Conservation (phyloP, 805 yeast genomes). For the Kockiozyma suomiensis region DNA sequence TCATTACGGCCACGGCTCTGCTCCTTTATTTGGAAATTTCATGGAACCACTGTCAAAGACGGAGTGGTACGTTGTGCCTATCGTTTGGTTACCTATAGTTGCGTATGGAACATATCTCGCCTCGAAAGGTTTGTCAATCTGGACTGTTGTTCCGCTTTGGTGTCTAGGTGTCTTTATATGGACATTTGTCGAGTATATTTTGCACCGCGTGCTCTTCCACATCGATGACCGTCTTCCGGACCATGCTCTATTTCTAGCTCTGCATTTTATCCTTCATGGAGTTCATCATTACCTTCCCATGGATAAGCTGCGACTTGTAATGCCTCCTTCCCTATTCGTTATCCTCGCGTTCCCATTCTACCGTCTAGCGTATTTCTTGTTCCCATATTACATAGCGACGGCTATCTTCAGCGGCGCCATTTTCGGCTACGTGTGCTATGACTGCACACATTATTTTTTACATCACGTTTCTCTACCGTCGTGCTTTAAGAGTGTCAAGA, state of each 20-base stretch:
- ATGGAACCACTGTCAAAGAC: conserved; percentile 89
- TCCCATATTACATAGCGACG: conserved; percentile 85
- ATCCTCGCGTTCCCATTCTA: conserved; percentile 78
- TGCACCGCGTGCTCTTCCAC: conserved; percentile 94
- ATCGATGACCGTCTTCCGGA: conserved; percentile 86
- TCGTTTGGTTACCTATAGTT: conserved; percentile 84
- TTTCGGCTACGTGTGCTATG: conserved; percentile 90
- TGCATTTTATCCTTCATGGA: conserved; percentile 93
- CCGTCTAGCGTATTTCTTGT: conserved; percentile 67
- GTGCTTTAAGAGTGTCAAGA: conserved; percentile 76
- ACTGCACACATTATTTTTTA: conserved; percentile 88
- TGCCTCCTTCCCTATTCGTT: conserved; percentile 90
- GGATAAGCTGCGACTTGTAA: conserved; percentile 90
- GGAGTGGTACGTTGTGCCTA: conserved; percentile 92
- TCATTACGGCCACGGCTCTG: conserved; percentile 96
- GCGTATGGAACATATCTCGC: conserved; percentile 64
- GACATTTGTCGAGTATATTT: conserved; percentile 85
- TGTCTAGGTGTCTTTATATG: conserved; percentile 82
- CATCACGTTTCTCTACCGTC: conserved; percentile 84
- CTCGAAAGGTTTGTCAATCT: conserved; percentile 50
- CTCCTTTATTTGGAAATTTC: conserved; percentile 92
- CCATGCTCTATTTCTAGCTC: conserved; percentile 67
- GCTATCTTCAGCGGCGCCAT: conserved; percentile 95
- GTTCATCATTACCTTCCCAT: conserved; percentile 97
- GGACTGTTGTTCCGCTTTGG: conserved; percentile 61